Conservation (phyloP, 2,329 filamentous ascomycete genomes). For the Fusarium albosuccineum region DNA sequence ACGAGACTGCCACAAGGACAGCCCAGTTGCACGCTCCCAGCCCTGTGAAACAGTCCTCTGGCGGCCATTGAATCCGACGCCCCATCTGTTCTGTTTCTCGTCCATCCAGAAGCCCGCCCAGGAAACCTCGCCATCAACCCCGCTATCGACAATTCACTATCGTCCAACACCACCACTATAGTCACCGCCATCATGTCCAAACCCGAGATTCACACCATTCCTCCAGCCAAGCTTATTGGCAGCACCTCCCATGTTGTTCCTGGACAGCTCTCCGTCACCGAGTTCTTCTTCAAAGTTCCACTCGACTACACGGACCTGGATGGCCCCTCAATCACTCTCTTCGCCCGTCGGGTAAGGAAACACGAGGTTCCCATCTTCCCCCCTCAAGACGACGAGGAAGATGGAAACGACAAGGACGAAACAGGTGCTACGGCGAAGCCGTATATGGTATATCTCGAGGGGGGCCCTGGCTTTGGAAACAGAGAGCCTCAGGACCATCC, state of each 20-base stretch:
- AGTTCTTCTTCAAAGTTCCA: conserved; percentile 89
- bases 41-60: no score
- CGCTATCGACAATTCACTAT: not conserved
- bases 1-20: no score
- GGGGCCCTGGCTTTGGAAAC: conserved; percentile 86
- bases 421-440: conserved; percentile 58
- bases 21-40: no score
- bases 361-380: conserved; percentile 72
- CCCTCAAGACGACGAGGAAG: conserved; percentile 47
- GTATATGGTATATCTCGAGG: conserved; percentile 82
- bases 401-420: conserved; percentile 25
- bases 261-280: conserved; percentile 80
- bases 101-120: no score
- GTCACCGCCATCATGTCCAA: conserved; percentile 23
- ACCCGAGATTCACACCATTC: conserved; percentile 45
- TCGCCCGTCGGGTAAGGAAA: conserved; percentile 79
- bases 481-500: conserved; percentile 78
- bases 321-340: conserved; percentile 76
- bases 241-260: conserved; percentile 59
- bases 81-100: no score
- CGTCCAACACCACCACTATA: conserved; percentile 33
- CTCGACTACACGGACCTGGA: conserved; percentile 77
- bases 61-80: no score
- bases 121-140: no score
- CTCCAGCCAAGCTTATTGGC: conserved; percentile 55